Conservation (phyloP, 1,284 basidiomycete genomes). For the Puccinia brachypodii region DNA sequence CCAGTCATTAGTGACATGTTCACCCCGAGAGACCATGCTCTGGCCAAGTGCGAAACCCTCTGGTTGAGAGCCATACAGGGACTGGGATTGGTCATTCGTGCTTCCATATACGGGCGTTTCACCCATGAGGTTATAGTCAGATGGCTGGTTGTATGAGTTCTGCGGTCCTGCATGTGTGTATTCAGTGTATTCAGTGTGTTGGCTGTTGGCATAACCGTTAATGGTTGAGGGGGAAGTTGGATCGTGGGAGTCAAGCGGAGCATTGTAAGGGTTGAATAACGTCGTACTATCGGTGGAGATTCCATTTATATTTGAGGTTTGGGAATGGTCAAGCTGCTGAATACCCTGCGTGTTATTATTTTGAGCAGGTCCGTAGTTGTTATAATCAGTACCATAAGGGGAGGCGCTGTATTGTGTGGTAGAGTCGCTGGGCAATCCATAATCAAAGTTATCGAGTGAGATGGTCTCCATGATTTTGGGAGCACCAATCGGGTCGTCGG, state of each 20-base stretch:
- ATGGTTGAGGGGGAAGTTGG: not conserved
- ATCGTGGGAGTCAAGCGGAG: not conserved
- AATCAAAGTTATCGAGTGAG: slow-evolving; percentile 6
- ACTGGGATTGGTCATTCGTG: not conserved
- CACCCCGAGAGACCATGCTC: not conserved
- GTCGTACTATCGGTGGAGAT: not conserved
- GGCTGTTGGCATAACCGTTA: not conserved
- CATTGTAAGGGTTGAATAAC: not conserved
- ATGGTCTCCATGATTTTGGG: not conserved
- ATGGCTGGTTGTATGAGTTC: not conserved
- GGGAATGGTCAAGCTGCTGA: not conserved
- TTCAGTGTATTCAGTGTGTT: slow-evolving; percentile 24
- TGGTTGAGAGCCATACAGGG: slow-evolving; percentile 5
- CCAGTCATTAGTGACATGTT: not conserved
- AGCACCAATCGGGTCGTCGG: not conserved
- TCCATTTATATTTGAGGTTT: not conserved
- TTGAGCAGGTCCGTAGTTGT: not conserved
- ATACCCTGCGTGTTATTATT: not conserved
- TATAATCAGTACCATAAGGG: not conserved
- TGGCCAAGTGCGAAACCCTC: slow-evolving; percentile 1
- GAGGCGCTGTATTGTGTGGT: slow-evolving; percentile 1
- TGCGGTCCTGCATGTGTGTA: not conserved
- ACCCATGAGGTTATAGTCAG: slow-evolving; percentile 15
- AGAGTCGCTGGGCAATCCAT: not conserved
- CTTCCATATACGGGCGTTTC: slow-evolving; percentile 12